Base-by-base conservation (phyloP, 2,329 filamentous ascomycete genomes). In the Scorias spongiosa region DNA sequence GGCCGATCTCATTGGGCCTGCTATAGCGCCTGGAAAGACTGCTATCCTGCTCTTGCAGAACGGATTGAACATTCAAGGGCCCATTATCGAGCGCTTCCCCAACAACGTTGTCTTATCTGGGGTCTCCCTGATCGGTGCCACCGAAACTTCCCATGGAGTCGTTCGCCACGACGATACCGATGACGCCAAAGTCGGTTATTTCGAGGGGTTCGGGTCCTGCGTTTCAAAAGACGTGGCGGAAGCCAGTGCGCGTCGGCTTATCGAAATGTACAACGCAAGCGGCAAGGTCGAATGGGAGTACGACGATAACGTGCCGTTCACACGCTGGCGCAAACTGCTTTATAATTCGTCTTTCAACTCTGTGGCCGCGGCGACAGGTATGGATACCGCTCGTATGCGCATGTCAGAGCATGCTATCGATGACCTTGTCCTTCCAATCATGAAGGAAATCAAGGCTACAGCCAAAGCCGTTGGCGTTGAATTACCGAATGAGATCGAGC, bases 61-160 rank as follows among this genome's bases (percentile, higher is more conserved):
- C 51, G 76, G 76, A 0, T 58, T 80, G n/a, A 76, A 78, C 51
- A 79, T 80, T 48, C 74, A 80, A 49, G 67, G 65, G 38, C 72
- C 74, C 0, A 53, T 79, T 14, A 54, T 72, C n/a, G 44, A 53
- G 1, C 56, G 59, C 1, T 76, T 76, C 51, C 74, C 75, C 0
- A 46, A 54, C 2, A 78, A 74, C 46, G 55, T 67, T 0, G 52
- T 77, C 6, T 61, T 80, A 1, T 72, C 69, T 2, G 72, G 72
- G 2, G 65, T 78, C 8, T 68, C 66, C 2, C 60, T 71, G 42
- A 75, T 73, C 44, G 70, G 72, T 18, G 66, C 70, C 2, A 67
- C 67, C 3, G 72, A 78, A 50, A 58, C 53, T 0, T 49, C 54
- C 0, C 65, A 62, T 0, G 75, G 72, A 2, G 51, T 61, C 10